Percentiles rank a stretch among this genome's conserved stretches.
Conservation (phyloP, 2,329 filamentous ascomycete genomes). For the Phialocephala sp. region DNA sequence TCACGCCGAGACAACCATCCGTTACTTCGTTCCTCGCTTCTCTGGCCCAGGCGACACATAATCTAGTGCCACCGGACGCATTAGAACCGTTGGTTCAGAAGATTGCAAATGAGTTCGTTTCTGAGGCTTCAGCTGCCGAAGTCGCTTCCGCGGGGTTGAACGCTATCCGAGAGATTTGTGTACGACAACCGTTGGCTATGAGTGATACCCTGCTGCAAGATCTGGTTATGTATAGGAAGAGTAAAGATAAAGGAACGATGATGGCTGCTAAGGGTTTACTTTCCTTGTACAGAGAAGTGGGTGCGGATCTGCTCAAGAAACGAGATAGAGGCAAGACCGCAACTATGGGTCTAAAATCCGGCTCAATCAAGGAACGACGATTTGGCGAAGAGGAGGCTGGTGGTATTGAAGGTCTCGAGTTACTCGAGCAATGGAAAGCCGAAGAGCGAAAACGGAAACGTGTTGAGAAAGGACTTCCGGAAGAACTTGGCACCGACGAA, state of each 20-base stretch:
- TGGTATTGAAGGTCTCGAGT: slow-evolving; percentile 88
- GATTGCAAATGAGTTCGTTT: slow-evolving; percentile 98
- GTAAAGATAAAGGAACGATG: slow-evolving; percentile 98
- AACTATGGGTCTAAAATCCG: slow-evolving; percentile 77
- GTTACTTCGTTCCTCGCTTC: slow-evolving; percentile 94
- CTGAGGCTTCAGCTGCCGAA: slow-evolving; percentile 88
- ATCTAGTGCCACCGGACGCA: slow-evolving; percentile 88
- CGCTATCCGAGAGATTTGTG: slow-evolving; percentile 92
- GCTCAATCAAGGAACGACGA: slow-evolving; percentile 75
- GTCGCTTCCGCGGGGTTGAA: slow-evolving; percentile 93
- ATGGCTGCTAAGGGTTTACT: slow-evolving; percentile 96
- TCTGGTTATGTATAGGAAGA: slow-evolving; percentile 93
- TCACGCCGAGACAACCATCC: slow-evolving; percentile 85
- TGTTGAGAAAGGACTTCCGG: slow-evolving; percentile 69
- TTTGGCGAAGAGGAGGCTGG: slow-evolving; percentile 84
- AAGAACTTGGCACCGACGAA: slow-evolving; percentile 63
- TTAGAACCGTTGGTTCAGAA: slow-evolving; percentile 91
- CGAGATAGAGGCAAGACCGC: slow-evolving; percentile 91
- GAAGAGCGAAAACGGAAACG: slow-evolving; percentile 80
- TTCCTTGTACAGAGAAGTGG: slow-evolving; percentile 89
- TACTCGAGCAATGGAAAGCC: slow-evolving; percentile 92
- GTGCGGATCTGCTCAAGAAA: slow-evolving; percentile 86
- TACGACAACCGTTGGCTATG: slow-evolving; percentile 93
- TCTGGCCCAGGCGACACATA: slow-evolving; percentile 89
- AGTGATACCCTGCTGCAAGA: slow-evolving; percentile 94